phyloP scores from a whole-genome alignment of 306 rosid genomes.

The Trifolium fragiferum region DNA sequence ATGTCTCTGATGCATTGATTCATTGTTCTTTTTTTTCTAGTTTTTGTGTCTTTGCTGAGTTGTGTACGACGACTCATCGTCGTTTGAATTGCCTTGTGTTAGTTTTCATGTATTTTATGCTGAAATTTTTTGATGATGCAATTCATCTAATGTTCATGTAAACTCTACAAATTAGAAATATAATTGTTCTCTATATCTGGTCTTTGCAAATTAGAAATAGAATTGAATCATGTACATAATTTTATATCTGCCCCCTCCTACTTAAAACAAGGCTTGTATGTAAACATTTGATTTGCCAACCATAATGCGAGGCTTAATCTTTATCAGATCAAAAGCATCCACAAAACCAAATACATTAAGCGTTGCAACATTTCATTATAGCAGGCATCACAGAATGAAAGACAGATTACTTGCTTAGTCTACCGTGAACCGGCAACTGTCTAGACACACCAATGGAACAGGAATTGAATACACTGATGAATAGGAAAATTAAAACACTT shows the following conservation, averaged over 20 bases:
- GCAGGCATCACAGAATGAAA: no score
- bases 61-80: slow-evolving; percentile 16
- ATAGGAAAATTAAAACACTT: no score
- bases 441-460: no score
- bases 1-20: background rate
- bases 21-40: background rate
- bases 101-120: background rate
- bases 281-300: background rate
- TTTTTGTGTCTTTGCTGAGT: background rate
- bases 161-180: background rate
- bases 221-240: background rate
- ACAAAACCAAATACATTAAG: no score
- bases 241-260: no score
- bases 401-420: no score
- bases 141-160: slow-evolving; percentile 10
- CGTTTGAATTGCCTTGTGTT: slow-evolving; percentile 9
- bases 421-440: no score
- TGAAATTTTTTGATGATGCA: background rate
- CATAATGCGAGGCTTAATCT: background rate
- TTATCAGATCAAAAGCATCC: no score
- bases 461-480: no score
- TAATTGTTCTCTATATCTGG: background rate
- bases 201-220: background rate
- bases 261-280: no score
- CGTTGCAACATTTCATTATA: no score